Conservation (phyloP, 2,329 filamentous ascomycete genomes). For the Diaporthe citrichinensis region DNA sequence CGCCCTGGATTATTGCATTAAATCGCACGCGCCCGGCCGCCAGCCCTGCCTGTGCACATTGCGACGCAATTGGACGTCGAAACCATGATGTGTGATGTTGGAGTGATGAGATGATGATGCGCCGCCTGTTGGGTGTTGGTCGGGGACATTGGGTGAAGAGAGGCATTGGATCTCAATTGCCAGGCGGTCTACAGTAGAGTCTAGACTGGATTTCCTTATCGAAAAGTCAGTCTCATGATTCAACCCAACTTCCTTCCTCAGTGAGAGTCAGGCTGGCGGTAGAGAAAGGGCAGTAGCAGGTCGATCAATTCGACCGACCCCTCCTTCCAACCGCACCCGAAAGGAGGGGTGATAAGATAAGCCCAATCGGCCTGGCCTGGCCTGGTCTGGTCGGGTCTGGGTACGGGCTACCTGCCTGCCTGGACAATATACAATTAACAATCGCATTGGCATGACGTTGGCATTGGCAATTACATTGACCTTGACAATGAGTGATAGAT, state of each 20-base stretch:
- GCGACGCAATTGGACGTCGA: slow-evolving; percentile 6
- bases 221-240: not conserved
- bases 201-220: not conserved
- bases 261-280: not conserved
- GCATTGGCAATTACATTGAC: not conserved
- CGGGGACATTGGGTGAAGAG: not conserved
- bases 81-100: not conserved
- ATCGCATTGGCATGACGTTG: slow-evolving; percentile 9
- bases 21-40: slow-evolving; percentile 21
- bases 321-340: slow-evolving; percentile 38
- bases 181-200: not conserved
- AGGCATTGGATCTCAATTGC: slow-evolving; percentile 7
- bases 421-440: not conserved
- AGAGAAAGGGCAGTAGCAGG: not conserved
- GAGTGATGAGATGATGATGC: not conserved
- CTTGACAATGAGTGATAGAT: not conserved
- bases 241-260: not conserved
- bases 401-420: not conserved
- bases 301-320: slow-evolving; percentile 18
- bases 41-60: not conserved
- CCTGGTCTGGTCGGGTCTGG: not conserved
- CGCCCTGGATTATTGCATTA: slow-evolving; percentile 16
- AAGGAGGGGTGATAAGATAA: slow-evolving; percentile 44
- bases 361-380: slow-evolving; percentile 7
- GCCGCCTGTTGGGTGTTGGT: not conserved